Conservation (phyloP, 2,329 filamentous ascomycete genomes). For the Scorias spongiosa region DNA sequence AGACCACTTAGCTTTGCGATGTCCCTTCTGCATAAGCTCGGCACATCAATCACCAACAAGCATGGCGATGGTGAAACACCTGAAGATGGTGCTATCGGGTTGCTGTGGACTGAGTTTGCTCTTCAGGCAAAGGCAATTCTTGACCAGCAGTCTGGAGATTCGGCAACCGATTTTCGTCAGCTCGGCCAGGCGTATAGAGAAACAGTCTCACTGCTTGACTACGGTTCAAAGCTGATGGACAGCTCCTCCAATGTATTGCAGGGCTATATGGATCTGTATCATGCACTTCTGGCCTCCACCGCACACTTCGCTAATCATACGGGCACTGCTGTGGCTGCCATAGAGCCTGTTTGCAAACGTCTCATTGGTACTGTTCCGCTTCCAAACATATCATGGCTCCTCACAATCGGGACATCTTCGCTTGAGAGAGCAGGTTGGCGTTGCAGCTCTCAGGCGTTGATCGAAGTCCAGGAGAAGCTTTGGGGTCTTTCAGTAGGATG, state of each 20-base stretch:
- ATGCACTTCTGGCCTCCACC: slow-evolving; percentile 32
- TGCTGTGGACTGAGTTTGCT: too few relatives aligned
- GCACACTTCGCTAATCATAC: slow-evolving; percentile 51
- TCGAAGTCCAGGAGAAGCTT: slow-evolving; percentile 48
- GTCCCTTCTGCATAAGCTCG: too few relatives aligned
- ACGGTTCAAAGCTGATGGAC: not conserved
- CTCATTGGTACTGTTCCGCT: not conserved
- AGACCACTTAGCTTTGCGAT: too few relatives aligned
- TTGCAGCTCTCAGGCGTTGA: slow-evolving; percentile 46
- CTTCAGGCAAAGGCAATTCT: too few relatives aligned
- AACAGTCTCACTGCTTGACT: not conserved
- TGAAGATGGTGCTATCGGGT: too few relatives aligned
- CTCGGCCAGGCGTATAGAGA: not conserved
- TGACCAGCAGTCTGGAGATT: not conserved
- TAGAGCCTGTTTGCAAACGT: slow-evolving; percentile 36
- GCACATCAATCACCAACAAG: too few relatives aligned
- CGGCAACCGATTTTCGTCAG: not conserved
- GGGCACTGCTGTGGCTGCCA: slow-evolving; percentile 47
- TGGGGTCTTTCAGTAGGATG: slow-evolving; percentile 41
- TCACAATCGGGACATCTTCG: too few relatives aligned
- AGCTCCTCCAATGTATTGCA: not conserved
- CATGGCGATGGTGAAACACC: too few relatives aligned
- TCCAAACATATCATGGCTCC: too few relatives aligned
- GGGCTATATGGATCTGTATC: slow-evolving; percentile 14
- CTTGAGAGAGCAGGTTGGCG: slow-evolving; percentile 27